phyloP scores from a whole-genome alignment of 1,139 yeast genomes.

The Suzukiozyma palmioleophila region DNA sequence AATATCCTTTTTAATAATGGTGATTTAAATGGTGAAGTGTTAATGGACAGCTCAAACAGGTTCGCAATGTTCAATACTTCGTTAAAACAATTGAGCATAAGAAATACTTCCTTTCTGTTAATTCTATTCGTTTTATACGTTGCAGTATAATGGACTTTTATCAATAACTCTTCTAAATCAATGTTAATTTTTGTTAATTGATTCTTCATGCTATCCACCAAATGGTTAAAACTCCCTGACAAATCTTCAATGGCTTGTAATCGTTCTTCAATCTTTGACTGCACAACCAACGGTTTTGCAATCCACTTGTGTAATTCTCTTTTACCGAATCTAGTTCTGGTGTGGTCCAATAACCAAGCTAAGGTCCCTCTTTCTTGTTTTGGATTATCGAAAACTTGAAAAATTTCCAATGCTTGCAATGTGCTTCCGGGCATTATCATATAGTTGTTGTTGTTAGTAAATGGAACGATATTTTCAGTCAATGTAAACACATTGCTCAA shows the following conservation, averaged over 20 bases:
- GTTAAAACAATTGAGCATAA: slow-evolving; percentile 48
- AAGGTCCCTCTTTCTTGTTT: slow-evolving; percentile 57
- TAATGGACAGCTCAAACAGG: slow-evolving; percentile 21
- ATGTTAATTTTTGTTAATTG: slow-evolving; percentile 31
- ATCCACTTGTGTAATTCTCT: slow-evolving; percentile 70
- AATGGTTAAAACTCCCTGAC: slow-evolving; percentile 35
- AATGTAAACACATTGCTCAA: slow-evolving; percentile 54
- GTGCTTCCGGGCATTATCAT: slow-evolving; percentile 74
- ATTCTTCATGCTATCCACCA: slow-evolving; percentile 50
- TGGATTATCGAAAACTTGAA: slow-evolving; percentile 56
- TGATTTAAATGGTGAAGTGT: slow-evolving; percentile 14
- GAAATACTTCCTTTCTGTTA: slow-evolving; percentile 62
- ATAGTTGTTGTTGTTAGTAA: slow-evolving; percentile 41
- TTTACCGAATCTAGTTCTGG: slow-evolving; percentile 73
- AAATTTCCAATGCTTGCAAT: slow-evolving; percentile 67
- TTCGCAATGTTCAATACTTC: slow-evolving; percentile 30
- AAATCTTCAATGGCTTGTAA: slow-evolving; percentile 63
- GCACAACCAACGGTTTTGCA: slow-evolving; percentile 59
- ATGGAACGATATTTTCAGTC: slow-evolving; percentile 45
- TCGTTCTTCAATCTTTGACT: slow-evolving; percentile 52
- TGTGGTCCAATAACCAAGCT: slow-evolving; percentile 74
- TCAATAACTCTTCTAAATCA: slow-evolving; percentile 66
- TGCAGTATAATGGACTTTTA: slow-evolving; percentile 60
- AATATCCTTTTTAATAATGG: slow-evolving; percentile 22
- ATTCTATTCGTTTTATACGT: slow-evolving; percentile 38